Percentiles rank a stretch among this genome's conserved stretches.
These are phyloP conservation scores for Apiospora koreana DNA, from an alignment of 2,329 filamentous ascomycete species.

Conservation along the genomic window DNA sequence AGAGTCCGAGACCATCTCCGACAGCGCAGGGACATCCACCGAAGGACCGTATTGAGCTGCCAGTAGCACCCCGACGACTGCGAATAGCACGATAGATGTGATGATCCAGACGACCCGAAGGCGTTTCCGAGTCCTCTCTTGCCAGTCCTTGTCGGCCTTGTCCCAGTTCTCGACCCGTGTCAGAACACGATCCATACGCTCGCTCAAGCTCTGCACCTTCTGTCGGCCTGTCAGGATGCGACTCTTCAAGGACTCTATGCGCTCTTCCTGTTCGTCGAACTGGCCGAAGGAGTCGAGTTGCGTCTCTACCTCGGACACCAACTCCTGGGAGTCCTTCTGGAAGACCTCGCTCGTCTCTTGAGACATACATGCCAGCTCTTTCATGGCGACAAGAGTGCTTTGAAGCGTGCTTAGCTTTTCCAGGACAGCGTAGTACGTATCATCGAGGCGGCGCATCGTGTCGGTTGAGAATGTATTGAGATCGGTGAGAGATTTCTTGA, in stretches of 20 bases:
- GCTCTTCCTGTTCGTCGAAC: constrained; percentile 65
- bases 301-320: constrained; percentile 59
- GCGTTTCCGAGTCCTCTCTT: constrained; percentile 65
- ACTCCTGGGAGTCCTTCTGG: constrained; percentile 55
- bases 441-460: constrained; percentile 68
- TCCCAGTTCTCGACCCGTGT: constrained; percentile 69
- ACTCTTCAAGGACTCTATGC: constrained; percentile 61
- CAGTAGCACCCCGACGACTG: constrained; percentile 47
- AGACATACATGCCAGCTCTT: constrained; percentile 65
- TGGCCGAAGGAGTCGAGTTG: constrained; percentile 63
- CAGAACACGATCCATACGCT: constrained; percentile 64
- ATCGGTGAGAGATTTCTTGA: constrained; percentile 52
- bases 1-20: constrained; percentile 12
- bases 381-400: constrained; percentile 63
- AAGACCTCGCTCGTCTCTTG: constrained; percentile 61
- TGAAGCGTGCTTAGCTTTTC: constrained; percentile 68
- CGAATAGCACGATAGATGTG: constrained; percentile 49
- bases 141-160: constrained; percentile 65
- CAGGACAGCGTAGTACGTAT: constrained; percentile 72
- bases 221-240: constrained; percentile 62
- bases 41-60: constrained; percentile 34
- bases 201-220: constrained; percentile 60
- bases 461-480: constrained; percentile 62
- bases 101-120: constrained; percentile 66
- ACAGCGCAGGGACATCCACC: constrained; percentile 7